Percentiles rank a stretch among this genome's conserved stretches.
Evolutionary conservation across 495 filamentous ascomycete genomes (phyloP).

Genomic region (Xylaria castorea): DNA sequence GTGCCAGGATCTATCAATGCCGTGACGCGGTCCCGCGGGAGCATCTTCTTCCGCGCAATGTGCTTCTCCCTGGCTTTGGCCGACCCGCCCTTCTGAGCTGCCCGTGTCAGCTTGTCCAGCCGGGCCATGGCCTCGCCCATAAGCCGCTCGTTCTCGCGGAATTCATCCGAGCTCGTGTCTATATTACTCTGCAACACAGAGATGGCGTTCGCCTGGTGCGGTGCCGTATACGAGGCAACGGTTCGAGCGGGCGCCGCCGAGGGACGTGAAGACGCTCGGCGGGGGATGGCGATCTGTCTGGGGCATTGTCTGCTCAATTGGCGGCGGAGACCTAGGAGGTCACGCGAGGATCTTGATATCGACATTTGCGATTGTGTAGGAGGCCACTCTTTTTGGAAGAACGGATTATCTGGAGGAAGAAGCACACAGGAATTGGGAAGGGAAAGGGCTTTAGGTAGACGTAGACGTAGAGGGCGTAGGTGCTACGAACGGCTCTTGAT

Average conservation of each 20-base stretch:
- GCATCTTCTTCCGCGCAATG: slow-evolving; percentile 87
- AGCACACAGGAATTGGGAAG: slow-evolving; percentile 10
- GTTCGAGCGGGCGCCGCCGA: slow-evolving; percentile 38
- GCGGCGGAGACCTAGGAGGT: slow-evolving; percentile 46
- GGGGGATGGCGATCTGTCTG: slow-evolving; percentile 29
- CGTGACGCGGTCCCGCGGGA: slow-evolving; percentile 87
- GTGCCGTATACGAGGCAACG: slow-evolving; percentile 67
- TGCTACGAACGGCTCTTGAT: neutral
- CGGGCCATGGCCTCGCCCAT: slow-evolving; percentile 74
- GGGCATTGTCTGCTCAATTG: slow-evolving; percentile 49
- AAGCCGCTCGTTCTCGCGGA: slow-evolving; percentile 78
- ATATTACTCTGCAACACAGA: slow-evolving; percentile 78
- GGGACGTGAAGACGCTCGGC: slow-evolving; percentile 31
- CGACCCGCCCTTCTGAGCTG: slow-evolving; percentile 76
- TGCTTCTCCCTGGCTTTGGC: slow-evolving; percentile 91
- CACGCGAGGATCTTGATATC: slow-evolving; percentile 43
- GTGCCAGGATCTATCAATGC: slow-evolving; percentile 88
- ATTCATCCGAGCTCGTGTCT: slow-evolving; percentile 78
- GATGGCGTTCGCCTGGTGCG: slow-evolving; percentile 74
- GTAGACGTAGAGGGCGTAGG: neutral
- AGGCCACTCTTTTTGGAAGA: neutral
- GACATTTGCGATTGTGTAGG: slow-evolving; percentile 40
- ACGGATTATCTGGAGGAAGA: slow-evolving; percentile 3
- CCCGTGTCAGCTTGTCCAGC: slow-evolving; percentile 71
- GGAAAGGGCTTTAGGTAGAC: neutral